Base-by-base conservation (phyloP, 192 early-diverging fungal genomes). In the Coemansia sp. region DNA sequence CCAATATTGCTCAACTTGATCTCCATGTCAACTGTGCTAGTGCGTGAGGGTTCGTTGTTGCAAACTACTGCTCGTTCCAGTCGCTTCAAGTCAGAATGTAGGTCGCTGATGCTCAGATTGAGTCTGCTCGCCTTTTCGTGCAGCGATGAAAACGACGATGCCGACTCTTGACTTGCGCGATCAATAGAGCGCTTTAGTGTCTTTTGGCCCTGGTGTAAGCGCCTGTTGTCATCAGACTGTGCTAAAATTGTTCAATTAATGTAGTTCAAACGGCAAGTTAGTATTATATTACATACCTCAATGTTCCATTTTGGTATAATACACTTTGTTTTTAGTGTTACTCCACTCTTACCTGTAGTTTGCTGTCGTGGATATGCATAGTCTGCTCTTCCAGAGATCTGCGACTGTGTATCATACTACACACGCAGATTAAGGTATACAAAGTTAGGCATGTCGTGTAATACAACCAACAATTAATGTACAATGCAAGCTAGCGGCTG, bases 121-220 rank as follows among this genome's bases (percentile, higher is more conserved):
- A 78, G 62, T 42, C 69, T 78, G 64, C 80, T 83, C 11, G 73
- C 25, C 42, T 83, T 83, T 61, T 83, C 80, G 29, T 78, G 80
- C 8, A 83, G 51, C 1, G 73, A 78, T 7, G 76, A 46, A n/a
- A 83, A 71, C 9, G 80, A 72, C 12, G 42, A 44, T 0, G 61
- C 45, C 5, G 62, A 63, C 10, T 83, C 80, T 17, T 78, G 80
- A 48, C 57, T 62, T 5, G 25, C 38, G 25, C 65, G 70, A 17
- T 83, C 80, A 27, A 83, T 45, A 0, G 76, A 55, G 2, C 80
- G 72, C 29, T 75, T 77, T 10, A 83, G 62, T 11, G 55, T 31
- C 39, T 78, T 83, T 61, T 77, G 72, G 21, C 74, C 80, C 36
- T 78, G 76, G 36, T 72, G 80, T 11, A 77, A 60, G n/a, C 70